Percentiles rank a stretch among this genome's conserved stretches.
phyloP scores from a whole-genome alignment of 768 basidiomycete species.

The Boletus rubescentipes region DNA sequence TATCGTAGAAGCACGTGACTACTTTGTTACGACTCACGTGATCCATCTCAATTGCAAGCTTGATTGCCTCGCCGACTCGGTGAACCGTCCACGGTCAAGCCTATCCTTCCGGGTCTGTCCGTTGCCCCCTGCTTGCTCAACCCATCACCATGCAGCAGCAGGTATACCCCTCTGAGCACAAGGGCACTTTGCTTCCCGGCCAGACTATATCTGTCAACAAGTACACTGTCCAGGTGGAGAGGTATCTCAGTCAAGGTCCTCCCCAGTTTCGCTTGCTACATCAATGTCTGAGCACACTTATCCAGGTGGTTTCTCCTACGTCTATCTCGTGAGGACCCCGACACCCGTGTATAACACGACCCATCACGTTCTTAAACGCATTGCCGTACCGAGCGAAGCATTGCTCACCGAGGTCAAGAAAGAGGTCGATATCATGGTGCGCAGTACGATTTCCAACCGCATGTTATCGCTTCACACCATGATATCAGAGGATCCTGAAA shows the following conservation, averaged over 20 bases:
- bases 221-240: conserved; percentile 87
- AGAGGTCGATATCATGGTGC: conserved; percentile 98
- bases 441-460: conserved; percentile 22
- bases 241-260: conserved; percentile 92
- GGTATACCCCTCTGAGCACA: conserved; percentile 43
- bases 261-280: conserved; percentile 2
- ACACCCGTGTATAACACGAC: conserved; percentile 88
- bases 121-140: conserved; percentile 1
- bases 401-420: conserved; percentile 94
- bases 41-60: not conserved
- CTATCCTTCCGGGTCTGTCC: conserved; percentile 1
- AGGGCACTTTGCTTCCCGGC: conserved; percentile 75
- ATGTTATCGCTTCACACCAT: conserved; percentile 29
- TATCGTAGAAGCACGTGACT: conserved; percentile 8
- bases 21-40: conserved; percentile 13
- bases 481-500: conserved; percentile 75
- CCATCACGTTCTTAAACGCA: conserved; percentile 95
- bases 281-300: conserved; percentile 15
- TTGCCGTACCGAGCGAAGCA: conserved; percentile 85
- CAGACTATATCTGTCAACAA: conserved; percentile 90
- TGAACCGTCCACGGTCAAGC: not conserved
- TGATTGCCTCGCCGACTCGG: not conserved
- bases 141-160: conserved; percentile 39
- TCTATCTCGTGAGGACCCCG: conserved; percentile 89
- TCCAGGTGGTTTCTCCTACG: conserved; percentile 95